Base-by-base conservation (phyloP, 139 green algal species). In the Chlamydomonas sp. region DNA sequence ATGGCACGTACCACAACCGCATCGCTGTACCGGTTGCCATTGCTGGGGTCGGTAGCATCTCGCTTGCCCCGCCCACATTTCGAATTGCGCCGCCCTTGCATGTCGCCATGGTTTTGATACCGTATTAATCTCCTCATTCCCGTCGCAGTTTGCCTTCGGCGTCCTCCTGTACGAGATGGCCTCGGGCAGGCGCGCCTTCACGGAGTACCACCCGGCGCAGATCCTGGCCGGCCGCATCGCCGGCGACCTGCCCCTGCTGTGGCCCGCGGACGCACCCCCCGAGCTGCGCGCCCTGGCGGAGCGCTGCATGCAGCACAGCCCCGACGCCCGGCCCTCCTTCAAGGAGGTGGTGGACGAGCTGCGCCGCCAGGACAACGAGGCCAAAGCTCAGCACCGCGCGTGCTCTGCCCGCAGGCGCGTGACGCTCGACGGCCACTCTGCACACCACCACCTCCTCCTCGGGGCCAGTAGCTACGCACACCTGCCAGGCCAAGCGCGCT, bases 191-290 rank as follows among this genome's bases (percentile, higher is more conserved):
- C 60, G 62, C 12, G 81, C 81, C 0, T 86, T 79, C 17, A 20
- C 57, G 18, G 81, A 86, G 71, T 86, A 80, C 81, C 31, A 64
- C 20, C 81, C 81, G 59, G 81, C 69, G 8, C 81, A 86, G 81
- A 86, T 86, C 61, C 20, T 86, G 18, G 81, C 31, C 20, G 81
- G 71, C 8, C 81, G 81, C 59, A 12, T 86, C 4, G 31, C 81
- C n/a, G 71, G 71, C 7, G 59, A 78, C 58, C 81, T 86, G 60
- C 20, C 3, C 59, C 71, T 86, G 9, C 20, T 7, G 17, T 86
- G 81, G 81, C 81, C 81, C 9, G 20, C 60, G 9, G 81, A 86
- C n/a, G 81, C 73, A 59, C 18, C 69, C 2, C 18, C 68, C 66
- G 71, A 76, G n/a, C 49, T 86, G 60, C 69, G 81, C 2, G 69